phyloP scores from a whole-genome alignment of 305 asterid genomes.

The Solanum hybrid region DNA sequence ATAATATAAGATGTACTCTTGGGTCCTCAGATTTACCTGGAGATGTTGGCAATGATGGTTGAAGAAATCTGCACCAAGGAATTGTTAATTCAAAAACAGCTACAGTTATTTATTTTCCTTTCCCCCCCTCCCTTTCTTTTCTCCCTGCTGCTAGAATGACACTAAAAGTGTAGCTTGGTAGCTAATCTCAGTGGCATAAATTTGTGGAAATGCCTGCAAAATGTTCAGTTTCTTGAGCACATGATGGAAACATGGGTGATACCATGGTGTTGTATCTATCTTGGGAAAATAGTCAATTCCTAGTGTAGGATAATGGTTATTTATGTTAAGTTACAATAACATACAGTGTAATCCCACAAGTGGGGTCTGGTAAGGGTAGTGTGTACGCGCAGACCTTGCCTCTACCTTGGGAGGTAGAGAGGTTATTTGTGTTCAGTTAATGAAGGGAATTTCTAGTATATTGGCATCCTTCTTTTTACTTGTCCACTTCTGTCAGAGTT shows the following conservation, averaged over 20 bases:
- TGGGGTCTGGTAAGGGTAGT: not conserved
- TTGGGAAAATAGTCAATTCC: not conserved
- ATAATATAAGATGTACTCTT: not conserved
- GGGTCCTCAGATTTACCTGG: not conserved
- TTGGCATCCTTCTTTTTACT: not conserved
- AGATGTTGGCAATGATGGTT: not conserved
- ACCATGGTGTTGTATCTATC: not conserved
- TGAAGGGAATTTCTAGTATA: not conserved
- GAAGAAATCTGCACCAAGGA: not conserved
- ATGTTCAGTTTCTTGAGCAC: not conserved
- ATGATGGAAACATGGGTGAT: not conserved
- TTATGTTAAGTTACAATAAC: not conserved
- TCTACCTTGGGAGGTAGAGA: not conserved
- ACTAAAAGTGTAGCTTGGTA: not conserved
- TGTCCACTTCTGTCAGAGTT: not conserved
- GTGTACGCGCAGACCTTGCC: not conserved
- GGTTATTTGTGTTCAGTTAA: not conserved
- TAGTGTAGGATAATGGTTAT: not conserved
- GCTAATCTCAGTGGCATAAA: not conserved
- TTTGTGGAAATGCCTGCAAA: not conserved
- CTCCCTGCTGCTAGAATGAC: not conserved
- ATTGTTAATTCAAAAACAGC: not conserved
- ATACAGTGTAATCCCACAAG: not conserved
- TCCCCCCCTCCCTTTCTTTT: not conserved
- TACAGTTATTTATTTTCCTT: not conserved